These are phyloP conservation scores for Spirogloea muscicola DNA, from an alignment of 139 green algal species.

Conservation along the genomic window DNA sequence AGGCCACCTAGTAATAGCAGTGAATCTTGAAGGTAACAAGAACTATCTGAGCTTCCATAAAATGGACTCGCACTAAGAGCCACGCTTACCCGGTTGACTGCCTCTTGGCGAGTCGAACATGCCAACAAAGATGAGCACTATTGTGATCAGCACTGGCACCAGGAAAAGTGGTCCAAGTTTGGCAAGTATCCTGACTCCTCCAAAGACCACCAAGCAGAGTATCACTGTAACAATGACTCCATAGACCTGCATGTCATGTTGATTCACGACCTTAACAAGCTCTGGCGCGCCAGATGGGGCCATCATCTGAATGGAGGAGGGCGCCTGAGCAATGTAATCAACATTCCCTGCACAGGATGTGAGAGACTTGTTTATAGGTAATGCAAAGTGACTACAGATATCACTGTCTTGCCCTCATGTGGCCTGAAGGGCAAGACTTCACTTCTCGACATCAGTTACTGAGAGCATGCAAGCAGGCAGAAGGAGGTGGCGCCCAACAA, in stretches of 20 bases:
- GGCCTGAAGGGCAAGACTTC: too few species aligned
- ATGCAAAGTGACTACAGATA: not conserved
- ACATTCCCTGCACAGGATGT: not conserved
- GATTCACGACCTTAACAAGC: conserved; percentile 22
- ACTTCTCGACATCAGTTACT: too few species aligned
- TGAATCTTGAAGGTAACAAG: too few species aligned
- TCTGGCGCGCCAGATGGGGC: conserved; percentile 2
- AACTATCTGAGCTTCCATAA: too few species aligned
- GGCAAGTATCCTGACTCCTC: conserved; percentile 3
- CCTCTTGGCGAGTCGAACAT: not conserved
- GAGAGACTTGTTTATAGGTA: not conserved
- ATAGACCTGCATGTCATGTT: conserved; percentile 36
- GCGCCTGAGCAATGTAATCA: not conserved
- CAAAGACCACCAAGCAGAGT: conserved; percentile 13
- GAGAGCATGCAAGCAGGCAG: too few species aligned
- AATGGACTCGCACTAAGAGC: not conserved
- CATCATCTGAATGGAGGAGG: too few species aligned
- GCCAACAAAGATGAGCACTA: conserved; percentile 28
- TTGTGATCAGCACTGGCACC: conserved; percentile 16
- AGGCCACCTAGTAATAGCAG: too few species aligned
- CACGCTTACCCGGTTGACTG: not conserved
- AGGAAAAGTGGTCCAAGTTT: conserved; percentile 14
- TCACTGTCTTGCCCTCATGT: not conserved
- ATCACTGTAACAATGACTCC: conserved; percentile 12
- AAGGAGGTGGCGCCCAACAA: too few species aligned